Conservation (phyloP, 2,329 filamentous ascomycete genomes). For the Colletotrichum acutatum region DNA sequence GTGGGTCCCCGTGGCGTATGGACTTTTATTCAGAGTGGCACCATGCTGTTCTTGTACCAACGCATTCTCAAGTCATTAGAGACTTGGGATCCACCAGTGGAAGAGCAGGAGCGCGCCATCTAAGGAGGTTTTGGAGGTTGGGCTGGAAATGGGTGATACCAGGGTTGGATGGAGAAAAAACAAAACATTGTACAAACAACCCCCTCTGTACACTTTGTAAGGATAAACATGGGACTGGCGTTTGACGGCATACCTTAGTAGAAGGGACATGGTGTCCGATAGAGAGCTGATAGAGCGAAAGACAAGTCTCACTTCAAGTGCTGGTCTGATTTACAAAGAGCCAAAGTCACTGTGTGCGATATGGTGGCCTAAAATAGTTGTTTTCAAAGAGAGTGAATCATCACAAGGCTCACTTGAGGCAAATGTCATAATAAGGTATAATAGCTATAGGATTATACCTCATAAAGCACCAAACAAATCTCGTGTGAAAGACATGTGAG, state of each 20-base stretch:
- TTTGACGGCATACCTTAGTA: constrained; percentile 34
- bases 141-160: background rate
- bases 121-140: constrained; percentile 9
- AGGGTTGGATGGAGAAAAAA: constrained; percentile 8
- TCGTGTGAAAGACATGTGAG: no score
- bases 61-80: constrained; percentile 84
- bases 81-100: constrained; percentile 51
- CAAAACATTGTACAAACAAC: constrained; percentile 31
- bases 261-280: constrained; percentile 30
- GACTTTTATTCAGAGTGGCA: constrained; percentile 97
- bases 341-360: background rate
- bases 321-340: background rate
- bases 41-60: constrained; percentile 97
- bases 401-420: background rate
- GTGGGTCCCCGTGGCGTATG: constrained; percentile 93
- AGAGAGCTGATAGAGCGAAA: constrained; percentile 37
- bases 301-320: constrained; percentile 34
- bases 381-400: background rate
- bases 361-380: background rate
- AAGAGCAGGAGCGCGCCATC: constrained; percentile 22
- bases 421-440: background rate
- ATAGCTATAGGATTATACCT: background rate
- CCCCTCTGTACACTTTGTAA: constrained; percentile 34
- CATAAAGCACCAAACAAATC: background rate
- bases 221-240: constrained; percentile 34